These are phyloP conservation scores for Fragosphaeria purpurea DNA, from an alignment of 2,329 filamentous ascomycete genomes.

Conservation along the genomic window DNA sequence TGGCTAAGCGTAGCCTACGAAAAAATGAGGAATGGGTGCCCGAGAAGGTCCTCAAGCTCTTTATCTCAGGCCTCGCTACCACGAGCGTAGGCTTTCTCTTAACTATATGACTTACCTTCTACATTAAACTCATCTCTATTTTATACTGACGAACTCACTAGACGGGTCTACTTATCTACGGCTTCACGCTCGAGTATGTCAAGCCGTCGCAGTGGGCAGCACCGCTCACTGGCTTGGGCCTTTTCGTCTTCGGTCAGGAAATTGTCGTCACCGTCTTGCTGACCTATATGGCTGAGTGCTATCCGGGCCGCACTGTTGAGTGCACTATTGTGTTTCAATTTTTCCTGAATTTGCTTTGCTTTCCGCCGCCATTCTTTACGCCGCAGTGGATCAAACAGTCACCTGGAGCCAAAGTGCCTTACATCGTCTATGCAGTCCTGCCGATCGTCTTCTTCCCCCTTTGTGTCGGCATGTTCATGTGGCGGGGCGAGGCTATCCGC, in stretches of 20 bases:
- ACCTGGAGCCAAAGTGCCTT: slow-evolving; percentile 9
- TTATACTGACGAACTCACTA: neutral
- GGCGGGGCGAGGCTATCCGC: slow-evolving; percentile 10
- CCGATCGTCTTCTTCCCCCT: slow-evolving; percentile 9
- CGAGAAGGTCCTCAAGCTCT: slow-evolving; percentile 11
- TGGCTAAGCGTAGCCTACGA: slow-evolving; percentile 8
- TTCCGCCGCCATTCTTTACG: slow-evolving; percentile 12
- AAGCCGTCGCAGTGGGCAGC: slow-evolving; percentile 5
- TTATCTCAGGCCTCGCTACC: slow-evolving; percentile 4
- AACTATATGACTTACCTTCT: no score
- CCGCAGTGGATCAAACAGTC: slow-evolving; percentile 10
- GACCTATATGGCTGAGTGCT: slow-evolving; percentile 14
- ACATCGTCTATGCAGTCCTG: slow-evolving; percentile 10
- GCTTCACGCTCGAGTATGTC: slow-evolving; percentile 8
- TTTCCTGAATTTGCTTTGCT: slow-evolving; percentile 12
- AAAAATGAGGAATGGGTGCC: slow-evolving; percentile 7
- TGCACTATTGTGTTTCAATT: slow-evolving; percentile 13
- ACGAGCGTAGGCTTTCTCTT: neutral
- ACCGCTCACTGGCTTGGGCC: slow-evolving; percentile 4
- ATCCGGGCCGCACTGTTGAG: slow-evolving; percentile 10
- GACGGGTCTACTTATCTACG: slow-evolving; percentile 9
- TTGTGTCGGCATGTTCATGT: slow-evolving; percentile 10
- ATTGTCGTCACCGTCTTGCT: slow-evolving; percentile 10
- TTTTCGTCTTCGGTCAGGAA: slow-evolving; percentile 10
- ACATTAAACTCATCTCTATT: no score